A percentile compares a stretch with the other conserved stretches of the same genome.
Evolutionary conservation across 768 basidiomycete genomes (phyloP).

Genomic region (Naganishia vaughanmartiniae): DNA sequence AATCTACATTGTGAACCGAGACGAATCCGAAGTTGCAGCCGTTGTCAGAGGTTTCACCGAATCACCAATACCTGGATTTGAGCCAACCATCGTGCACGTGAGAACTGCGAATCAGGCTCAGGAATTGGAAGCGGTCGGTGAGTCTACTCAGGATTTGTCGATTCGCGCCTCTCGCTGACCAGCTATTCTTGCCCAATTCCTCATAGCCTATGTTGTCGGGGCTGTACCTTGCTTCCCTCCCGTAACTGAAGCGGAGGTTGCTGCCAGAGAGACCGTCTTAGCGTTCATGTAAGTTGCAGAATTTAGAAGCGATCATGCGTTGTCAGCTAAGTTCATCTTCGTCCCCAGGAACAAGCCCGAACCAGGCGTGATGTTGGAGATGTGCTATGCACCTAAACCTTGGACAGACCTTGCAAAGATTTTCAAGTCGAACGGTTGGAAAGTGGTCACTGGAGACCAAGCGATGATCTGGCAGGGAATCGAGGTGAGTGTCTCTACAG

Average conservation of each 20-base stretch:
- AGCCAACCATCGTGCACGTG: constrained; percentile 38
- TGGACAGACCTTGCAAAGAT: constrained; percentile 20
- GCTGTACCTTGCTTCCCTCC: constrained; percentile 42
- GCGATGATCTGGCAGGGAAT: constrained; percentile 39
- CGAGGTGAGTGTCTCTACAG: neutral
- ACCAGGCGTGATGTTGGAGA: constrained; percentile 42
- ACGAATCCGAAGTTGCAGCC: constrained; percentile 36
- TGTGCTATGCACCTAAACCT: constrained; percentile 30
- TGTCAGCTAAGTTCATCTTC: neutral
- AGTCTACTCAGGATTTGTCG: neutral
- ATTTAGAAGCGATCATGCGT: neutral
- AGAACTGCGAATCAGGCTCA: constrained; percentile 39
- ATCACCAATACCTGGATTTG: constrained; percentile 30
- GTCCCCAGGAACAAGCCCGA: constrained; percentile 34
- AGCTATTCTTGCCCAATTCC: neutral
- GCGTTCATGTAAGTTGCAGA: constrained; percentile 33
- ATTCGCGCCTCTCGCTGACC: neutral
- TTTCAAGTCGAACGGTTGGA: constrained; percentile 24
- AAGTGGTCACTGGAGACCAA: constrained; percentile 36
- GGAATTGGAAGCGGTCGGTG: constrained; percentile 34
- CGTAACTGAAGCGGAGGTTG: constrained; percentile 32
- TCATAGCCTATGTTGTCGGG: constrained; percentile 37
- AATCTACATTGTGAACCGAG: constrained; percentile 44
- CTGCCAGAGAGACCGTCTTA: constrained; percentile 36
- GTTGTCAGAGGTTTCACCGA: constrained; percentile 36